Conservation (phyloP, 1,284 basidiomycete species). For the Pisolithus thermaeus region DNA sequence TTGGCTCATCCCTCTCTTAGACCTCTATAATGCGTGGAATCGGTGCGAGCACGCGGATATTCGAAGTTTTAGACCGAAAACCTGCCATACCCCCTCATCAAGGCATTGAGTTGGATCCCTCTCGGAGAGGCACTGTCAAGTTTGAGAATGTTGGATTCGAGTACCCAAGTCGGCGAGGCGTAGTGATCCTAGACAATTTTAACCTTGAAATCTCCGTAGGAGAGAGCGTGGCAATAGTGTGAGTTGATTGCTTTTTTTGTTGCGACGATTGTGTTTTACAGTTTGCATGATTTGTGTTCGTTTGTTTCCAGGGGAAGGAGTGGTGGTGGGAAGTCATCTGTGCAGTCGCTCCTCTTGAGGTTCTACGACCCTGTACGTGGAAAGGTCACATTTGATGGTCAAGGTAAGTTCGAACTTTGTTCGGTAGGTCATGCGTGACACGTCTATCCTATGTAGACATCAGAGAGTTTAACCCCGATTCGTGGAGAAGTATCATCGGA, state of each 20-base stretch:
- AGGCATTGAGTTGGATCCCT: slow-evolving; percentile 52
- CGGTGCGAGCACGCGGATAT: slow-evolving; percentile 89
- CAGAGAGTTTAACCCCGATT: slow-evolving; percentile 72
- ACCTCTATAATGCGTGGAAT: slow-evolving; percentile 86
- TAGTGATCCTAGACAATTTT: slow-evolving; percentile 74
- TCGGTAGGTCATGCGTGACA: not conserved
- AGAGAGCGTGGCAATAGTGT: slow-evolving; percentile 90
- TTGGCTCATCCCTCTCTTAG: slow-evolving; percentile 31
- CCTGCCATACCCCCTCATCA: slow-evolving; percentile 64
- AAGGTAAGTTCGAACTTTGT: slow-evolving; percentile 46
- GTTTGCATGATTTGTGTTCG: not conserved
- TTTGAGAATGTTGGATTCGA: slow-evolving; percentile 83
- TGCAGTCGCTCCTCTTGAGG: slow-evolving; percentile 83
- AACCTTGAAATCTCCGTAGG: slow-evolving; percentile 75
- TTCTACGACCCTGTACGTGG: slow-evolving; percentile 92
- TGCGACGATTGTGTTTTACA: slow-evolving; percentile 3
- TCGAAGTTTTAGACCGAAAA: slow-evolving; percentile 82
- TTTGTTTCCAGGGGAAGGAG: slow-evolving; percentile 63
- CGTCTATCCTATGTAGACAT: slow-evolving; percentile 51
- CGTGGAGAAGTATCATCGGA: slow-evolving; percentile 84
- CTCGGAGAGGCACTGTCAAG: slow-evolving; percentile 59
- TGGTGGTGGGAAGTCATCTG: slow-evolving; percentile 88
- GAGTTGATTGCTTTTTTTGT: slow-evolving; percentile 29
- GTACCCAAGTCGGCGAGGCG: slow-evolving; percentile 80
- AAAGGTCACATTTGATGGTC: slow-evolving; percentile 78